Percentiles rank a stretch among this genome's conserved stretches.
Conservation (phyloP, 805 yeast genomes). For the Candida pseudofarinosa region DNA sequence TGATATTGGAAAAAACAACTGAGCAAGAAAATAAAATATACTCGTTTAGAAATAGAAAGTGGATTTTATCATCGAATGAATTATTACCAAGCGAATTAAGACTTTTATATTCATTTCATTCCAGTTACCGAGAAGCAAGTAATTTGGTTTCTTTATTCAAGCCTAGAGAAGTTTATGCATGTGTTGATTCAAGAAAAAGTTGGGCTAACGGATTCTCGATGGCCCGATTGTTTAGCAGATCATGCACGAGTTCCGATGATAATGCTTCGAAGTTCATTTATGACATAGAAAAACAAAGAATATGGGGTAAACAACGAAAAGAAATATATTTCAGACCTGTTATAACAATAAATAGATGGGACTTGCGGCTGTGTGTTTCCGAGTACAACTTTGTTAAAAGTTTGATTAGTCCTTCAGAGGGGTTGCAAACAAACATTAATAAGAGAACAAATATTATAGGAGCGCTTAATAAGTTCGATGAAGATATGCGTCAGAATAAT, state of each 20-base stretch:
- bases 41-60: conserved; percentile 18
- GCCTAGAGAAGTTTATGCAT: conserved; percentile 43
- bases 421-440: neutral
- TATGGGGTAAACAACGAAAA: conserved; percentile 16
- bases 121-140: conserved; percentile 40
- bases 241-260: conserved; percentile 14
- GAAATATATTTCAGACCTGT: conserved; percentile 16
- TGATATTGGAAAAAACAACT: conserved; percentile 14
- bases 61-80: conserved; percentile 25
- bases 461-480: neutral
- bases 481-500: neutral
- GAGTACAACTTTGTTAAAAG: conserved; percentile 21
- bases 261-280: conserved; percentile 7
- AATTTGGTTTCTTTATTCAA: conserved; percentile 30
- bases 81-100: conserved; percentile 33
- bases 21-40: conserved; percentile 18
- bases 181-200: conserved; percentile 25
- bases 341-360: conserved; percentile 30
- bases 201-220: conserved; percentile 40
- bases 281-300: conserved; percentile 10
- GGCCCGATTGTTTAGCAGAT: conserved; percentile 37
- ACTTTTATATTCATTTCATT: conserved; percentile 44
- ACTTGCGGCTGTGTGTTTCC: conserved; percentile 22
- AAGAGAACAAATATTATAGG: neutral
- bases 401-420: neutral